phyloP scores from a whole-genome alignment of 176 grass and related monocot species.

The Calamus simplicifolius region DNA sequence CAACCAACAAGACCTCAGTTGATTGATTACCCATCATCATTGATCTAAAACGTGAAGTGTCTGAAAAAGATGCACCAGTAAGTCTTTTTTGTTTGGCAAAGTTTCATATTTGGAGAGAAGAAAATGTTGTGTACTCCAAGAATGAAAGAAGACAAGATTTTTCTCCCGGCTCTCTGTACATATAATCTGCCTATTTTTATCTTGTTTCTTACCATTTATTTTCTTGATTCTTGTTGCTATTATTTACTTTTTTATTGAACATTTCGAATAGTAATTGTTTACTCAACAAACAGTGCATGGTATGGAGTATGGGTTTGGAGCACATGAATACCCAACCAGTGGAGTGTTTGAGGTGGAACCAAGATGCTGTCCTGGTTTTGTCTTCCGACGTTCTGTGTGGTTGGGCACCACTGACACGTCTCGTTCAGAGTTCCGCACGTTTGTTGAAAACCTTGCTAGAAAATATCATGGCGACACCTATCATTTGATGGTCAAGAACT shows the following conservation, averaged over 20 bases:
- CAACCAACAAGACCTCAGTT: too few relatives aligned
- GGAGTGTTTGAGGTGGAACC: slow-evolving; percentile 96
- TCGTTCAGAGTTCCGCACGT: slow-evolving; percentile 57
- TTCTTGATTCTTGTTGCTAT: slow-evolving; percentile 8
- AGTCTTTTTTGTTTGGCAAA: too few relatives aligned
- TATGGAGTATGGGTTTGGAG: slow-evolving; percentile 93
- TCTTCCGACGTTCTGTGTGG: slow-evolving; percentile 76
- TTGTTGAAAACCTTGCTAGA: slow-evolving; percentile 65
- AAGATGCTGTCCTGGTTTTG: slow-evolving; percentile 77
- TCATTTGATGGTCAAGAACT: slow-evolving; percentile 89
- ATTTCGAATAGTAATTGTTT: slow-evolving; percentile 9
- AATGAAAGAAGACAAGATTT: too few relatives aligned
- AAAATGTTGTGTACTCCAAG: too few relatives aligned
- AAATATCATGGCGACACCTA: slow-evolving; percentile 91
- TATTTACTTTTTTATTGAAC: not conserved
- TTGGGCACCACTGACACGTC: slow-evolving; percentile 74
- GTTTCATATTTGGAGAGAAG: too few relatives aligned
- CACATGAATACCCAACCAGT: slow-evolving; percentile 75
- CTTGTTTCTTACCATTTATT: too few relatives aligned
- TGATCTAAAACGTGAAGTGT: too few relatives aligned
- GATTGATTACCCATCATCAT: too few relatives aligned
- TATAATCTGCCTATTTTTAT: too few relatives aligned
- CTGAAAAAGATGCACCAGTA: too few relatives aligned
- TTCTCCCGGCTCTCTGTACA: too few relatives aligned
- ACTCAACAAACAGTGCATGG: slow-evolving; percentile 59